phyloP scores from a whole-genome alignment of 116 monocot species.

The Cymodocea nodosa region DNA sequence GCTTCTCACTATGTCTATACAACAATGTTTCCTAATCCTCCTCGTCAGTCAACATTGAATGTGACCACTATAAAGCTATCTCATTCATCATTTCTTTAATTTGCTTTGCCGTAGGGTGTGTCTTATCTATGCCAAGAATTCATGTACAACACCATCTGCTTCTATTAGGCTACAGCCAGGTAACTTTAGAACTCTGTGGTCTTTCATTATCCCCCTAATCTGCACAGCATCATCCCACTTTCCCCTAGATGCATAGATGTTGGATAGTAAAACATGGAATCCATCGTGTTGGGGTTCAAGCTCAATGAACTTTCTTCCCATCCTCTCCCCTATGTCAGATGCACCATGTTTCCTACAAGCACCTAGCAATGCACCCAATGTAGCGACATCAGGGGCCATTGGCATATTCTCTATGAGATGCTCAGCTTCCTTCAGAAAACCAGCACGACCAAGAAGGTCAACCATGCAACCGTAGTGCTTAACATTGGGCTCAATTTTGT shows the following conservation, averaged over 20 bases:
- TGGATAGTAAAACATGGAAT: constrained; percentile 24
- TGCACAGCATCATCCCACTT: constrained; percentile 25
- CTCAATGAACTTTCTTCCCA: constrained; percentile 24
- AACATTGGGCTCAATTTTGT: constrained; percentile 20
- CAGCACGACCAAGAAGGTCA: constrained; percentile 25
- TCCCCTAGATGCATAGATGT: constrained; percentile 33
- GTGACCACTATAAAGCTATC: constrained; percentile 28
- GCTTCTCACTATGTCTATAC: constrained; percentile 41
- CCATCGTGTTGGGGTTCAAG: constrained; percentile 26
- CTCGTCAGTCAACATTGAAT: constrained; percentile 35
- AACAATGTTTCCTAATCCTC: constrained; percentile 39
- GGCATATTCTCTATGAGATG: constrained; percentile 30
- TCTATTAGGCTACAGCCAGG: constrained; percentile 46
- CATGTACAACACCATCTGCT: constrained; percentile 25
- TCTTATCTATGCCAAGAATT: constrained; percentile 37
- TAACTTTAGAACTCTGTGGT: constrained; percentile 20
- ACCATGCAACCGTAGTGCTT: constrained; percentile 39
- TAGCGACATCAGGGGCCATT: constrained; percentile 26
- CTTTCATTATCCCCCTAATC: constrained; percentile 23
- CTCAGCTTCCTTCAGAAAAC: constrained; percentile 29
- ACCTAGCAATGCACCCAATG: constrained; percentile 30
- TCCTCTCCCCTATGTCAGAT: constrained; percentile 22
- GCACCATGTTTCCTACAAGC: constrained; percentile 33
- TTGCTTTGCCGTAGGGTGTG: constrained; percentile 24
- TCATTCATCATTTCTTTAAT: constrained; percentile 32